Percentiles rank a stretch among this genome's conserved stretches.
Conservation (phyloP, 1,139 yeast genomes). For the Saccharomyces hybrid region DNA sequence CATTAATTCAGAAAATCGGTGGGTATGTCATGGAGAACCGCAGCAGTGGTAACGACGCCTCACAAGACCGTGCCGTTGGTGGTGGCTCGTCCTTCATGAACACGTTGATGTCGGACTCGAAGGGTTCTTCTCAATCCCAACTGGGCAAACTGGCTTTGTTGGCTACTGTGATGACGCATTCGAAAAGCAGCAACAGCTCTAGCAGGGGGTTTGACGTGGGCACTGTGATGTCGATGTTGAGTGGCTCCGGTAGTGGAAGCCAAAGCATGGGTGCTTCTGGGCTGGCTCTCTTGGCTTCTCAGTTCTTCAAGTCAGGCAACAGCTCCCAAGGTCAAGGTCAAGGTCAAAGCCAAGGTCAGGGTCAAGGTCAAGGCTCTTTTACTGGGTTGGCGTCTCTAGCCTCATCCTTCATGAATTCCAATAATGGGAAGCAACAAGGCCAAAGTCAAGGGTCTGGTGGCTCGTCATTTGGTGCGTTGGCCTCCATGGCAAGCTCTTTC, state of each 20-base stretch:
- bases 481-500: conserved; percentile 1
- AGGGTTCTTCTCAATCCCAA: conserved; percentile 25
- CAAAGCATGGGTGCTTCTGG: conserved; percentile 17
- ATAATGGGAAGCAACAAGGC: conserved; percentile 3
- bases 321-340: neutral
- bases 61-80: conserved; percentile 11
- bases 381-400: conserved; percentile 9
- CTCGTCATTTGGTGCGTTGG: conserved; percentile 3
- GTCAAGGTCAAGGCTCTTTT: conserved; percentile 6
- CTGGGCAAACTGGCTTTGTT: conserved; percentile 27
- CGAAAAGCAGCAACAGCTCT: conserved; percentile 10
- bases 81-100: conserved; percentile 21
- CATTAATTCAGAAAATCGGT: conserved; percentile 17
- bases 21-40: conserved; percentile 19
- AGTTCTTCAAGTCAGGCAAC: conserved; percentile 12
- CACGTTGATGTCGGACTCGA: conserved; percentile 17
- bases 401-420: conserved; percentile 3
- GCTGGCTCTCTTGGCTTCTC: conserved; percentile 22
- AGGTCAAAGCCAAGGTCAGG: conserved; percentile 3
- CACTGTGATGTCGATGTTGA: conserved; percentile 22
- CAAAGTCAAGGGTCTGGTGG: conserved; percentile 2
- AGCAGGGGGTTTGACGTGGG: conserved; percentile 18
- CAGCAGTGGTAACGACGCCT: conserved; percentile 9
- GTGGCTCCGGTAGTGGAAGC: conserved; percentile 7
- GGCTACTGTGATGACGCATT: conserved; percentile 18